phyloP scores from a whole-genome alignment of 1,284 basidiomycete genomes.

The Caloboletus firmus region DNA sequence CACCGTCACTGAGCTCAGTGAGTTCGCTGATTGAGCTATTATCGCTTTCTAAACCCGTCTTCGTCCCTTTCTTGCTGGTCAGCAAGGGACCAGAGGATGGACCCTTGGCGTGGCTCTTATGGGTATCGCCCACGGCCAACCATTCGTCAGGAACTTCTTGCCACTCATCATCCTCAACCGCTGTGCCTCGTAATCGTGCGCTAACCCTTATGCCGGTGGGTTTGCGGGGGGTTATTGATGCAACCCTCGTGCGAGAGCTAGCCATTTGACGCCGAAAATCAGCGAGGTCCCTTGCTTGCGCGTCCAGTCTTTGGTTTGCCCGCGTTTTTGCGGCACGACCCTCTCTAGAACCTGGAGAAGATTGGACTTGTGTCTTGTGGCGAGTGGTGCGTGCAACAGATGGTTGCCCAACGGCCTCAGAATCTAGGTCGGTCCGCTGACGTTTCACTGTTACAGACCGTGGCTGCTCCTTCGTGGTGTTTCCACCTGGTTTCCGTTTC shows the following conservation, averaged over 20 bases:
- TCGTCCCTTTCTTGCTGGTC: constrained; percentile 26
- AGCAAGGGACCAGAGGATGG: constrained; percentile 9
- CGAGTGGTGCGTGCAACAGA: constrained; percentile 15
- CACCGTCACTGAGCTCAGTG: constrained; percentile 63
- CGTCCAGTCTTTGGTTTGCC: constrained; percentile 65
- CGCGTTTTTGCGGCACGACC: constrained; percentile 66
- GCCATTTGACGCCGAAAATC: constrained; percentile 53
- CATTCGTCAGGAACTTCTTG: constrained; percentile 77
- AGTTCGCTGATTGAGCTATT: constrained; percentile 62
- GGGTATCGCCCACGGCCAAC: constrained; percentile 43
- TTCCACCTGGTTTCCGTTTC: constrained; percentile 43
- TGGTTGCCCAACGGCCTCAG: constrained; percentile 6
- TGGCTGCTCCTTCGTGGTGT: constrained; percentile 21
- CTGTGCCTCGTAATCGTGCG: constrained; percentile 57
- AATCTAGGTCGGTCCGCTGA: constrained; percentile 17
- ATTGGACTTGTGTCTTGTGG: constrained; percentile 9
- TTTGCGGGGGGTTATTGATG: constrained; percentile 29
- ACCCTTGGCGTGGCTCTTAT: constrained; percentile 13
- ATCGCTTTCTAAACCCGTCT: constrained; percentile 58
- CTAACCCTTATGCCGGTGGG: constrained; percentile 63
- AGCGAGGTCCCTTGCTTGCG: constrained; percentile 66
- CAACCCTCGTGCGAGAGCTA: constrained; percentile 25
- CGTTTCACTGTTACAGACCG: constrained; percentile 23
- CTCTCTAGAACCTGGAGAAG: constrained; percentile 37
- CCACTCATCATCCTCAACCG: constrained; percentile 64